Conservation (phyloP, 108 stramenopile species). For the Thalassiosira profunda region DNA sequence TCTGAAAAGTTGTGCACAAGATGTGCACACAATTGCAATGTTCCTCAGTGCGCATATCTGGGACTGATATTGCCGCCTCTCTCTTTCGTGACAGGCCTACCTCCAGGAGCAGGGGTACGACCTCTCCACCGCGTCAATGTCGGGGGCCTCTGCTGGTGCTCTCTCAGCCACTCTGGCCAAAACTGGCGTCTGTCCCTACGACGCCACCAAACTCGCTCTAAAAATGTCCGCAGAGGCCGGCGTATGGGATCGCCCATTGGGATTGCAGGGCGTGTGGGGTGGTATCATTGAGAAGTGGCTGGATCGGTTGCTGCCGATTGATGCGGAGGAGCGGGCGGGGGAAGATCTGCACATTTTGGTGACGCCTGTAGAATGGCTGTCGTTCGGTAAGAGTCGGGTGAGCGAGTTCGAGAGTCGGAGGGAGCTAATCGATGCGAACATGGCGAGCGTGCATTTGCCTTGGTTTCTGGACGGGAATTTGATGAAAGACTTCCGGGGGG, state of each 20-base stretch:
- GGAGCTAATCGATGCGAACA: conserved; percentile 87
- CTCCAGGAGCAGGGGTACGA: conserved; percentile 70
- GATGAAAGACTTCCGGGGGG: conserved; percentile 57
- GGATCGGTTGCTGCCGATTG: conserved; percentile 69
- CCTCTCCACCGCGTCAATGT: conserved; percentile 38
- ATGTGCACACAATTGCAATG: background rate
- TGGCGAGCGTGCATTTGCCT: conserved; percentile 94
- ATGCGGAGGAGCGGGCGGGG: conserved; percentile 56
- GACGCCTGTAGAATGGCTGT: conserved; percentile 70
- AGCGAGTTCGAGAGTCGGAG: conserved; percentile 59
- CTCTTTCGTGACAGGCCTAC: conserved; percentile 36
- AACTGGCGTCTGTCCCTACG: conserved; percentile 69
- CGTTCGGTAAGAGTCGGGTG: conserved; percentile 66
- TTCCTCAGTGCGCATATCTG: background rate
- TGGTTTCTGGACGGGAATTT: conserved; percentile 89
- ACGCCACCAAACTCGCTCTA: conserved; percentile 85
- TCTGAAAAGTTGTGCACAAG: conserved; percentile 4
- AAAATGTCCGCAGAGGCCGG: conserved; percentile 69
- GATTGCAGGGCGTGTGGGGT: conserved; percentile 93
- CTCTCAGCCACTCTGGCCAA: conserved; percentile 83
- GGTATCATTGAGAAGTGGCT: conserved; percentile 86
- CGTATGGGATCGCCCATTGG: conserved; percentile 83
- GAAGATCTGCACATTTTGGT: conserved; percentile 63
- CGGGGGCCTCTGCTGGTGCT: conserved; percentile 93
- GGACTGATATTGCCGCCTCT: background rate